Percentiles rank a stretch among this genome's conserved stretches.
Conservation (phyloP, 1,284 basidiomycete species). For the Meripilus lineatus region DNA sequence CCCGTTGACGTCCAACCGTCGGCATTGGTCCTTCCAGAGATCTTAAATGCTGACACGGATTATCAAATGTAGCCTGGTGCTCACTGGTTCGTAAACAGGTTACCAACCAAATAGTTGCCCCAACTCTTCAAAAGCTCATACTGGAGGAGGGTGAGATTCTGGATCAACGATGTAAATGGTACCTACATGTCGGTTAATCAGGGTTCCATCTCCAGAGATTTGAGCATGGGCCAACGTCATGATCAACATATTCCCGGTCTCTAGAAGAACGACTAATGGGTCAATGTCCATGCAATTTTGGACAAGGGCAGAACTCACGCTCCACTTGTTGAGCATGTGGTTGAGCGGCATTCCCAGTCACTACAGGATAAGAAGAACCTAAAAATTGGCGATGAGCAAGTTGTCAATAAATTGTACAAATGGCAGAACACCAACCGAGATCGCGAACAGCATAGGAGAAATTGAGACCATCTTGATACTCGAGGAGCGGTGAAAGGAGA, state of each 20-base stretch:
- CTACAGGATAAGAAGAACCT: constrained; percentile 21
- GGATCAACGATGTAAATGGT: background rate
- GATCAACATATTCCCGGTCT: constrained; percentile 69
- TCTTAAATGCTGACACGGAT: background rate
- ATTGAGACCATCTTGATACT: constrained; percentile 28
- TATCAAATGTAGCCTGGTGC: constrained; percentile 36
- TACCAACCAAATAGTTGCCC: constrained; percentile 60
- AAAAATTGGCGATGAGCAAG: background rate
- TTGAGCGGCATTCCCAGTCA: constrained; percentile 18
- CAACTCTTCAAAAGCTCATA: constrained; percentile 56
- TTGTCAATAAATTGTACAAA: no score
- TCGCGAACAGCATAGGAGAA: constrained; percentile 34
- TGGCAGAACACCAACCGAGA: constrained; percentile 33
- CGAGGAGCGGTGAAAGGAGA: constrained; percentile 39
- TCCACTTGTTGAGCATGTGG: constrained; percentile 22
- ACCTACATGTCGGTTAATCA: constrained; percentile 47
- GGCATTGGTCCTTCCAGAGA: constrained; percentile 58
- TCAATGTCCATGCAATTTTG: background rate
- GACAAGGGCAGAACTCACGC: constrained; percentile 14
- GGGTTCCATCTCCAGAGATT: constrained; percentile 47
- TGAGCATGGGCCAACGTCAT: constrained; percentile 66
- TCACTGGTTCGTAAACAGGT: constrained; percentile 54
- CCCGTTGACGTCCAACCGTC: constrained; percentile 42
- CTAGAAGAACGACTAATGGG: constrained; percentile 8
- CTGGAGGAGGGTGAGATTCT: constrained; percentile 24